phyloP scores from a whole-genome alignment of 139 green algal genomes.

The Auxenochlorella pyrenoidosa region DNA sequence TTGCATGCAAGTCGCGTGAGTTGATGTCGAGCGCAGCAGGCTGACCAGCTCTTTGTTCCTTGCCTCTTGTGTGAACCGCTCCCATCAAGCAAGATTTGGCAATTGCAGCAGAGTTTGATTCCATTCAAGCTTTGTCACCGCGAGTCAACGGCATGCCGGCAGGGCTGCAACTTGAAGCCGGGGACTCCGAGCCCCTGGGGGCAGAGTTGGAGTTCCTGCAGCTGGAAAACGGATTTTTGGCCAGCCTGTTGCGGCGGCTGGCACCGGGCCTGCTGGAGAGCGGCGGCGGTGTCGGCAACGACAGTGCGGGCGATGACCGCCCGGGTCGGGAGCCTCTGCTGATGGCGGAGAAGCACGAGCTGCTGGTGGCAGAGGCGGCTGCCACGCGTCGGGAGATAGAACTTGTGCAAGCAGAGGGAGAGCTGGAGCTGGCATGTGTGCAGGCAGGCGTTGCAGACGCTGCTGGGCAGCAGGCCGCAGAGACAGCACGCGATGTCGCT shows the following conservation, averaged over 20 bases:
- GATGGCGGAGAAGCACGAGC: slow-evolving; percentile 22
- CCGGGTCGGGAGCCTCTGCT: neutral
- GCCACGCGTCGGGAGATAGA: neutral
- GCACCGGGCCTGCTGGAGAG: neutral
- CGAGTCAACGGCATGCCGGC: neutral
- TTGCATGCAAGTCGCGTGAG: no score
- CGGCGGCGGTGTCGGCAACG: neutral
- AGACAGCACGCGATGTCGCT: neutral
- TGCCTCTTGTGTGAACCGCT: no score
- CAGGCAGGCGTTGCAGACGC: neutral
- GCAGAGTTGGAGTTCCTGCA: neutral
- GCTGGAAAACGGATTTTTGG: neutral
- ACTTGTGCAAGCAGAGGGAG: neutral
- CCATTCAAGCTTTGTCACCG: no score
- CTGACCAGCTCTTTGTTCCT: neutral
- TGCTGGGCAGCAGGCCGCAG: neutral
- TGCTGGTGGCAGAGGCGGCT: neutral
- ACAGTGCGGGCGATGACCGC: neutral
- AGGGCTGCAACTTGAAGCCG: neutral
- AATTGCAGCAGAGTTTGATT: neutral
- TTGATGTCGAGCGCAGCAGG: neutral
- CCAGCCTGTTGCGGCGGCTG: neutral
- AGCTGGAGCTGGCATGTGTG: slow-evolving; percentile 12
- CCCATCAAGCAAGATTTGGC: no score
- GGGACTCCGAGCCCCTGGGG: neutral